Evolutionary conservation across 345 rosid species (phyloP).

Genomic region (Eucalyptus erythrocorys): DNA sequence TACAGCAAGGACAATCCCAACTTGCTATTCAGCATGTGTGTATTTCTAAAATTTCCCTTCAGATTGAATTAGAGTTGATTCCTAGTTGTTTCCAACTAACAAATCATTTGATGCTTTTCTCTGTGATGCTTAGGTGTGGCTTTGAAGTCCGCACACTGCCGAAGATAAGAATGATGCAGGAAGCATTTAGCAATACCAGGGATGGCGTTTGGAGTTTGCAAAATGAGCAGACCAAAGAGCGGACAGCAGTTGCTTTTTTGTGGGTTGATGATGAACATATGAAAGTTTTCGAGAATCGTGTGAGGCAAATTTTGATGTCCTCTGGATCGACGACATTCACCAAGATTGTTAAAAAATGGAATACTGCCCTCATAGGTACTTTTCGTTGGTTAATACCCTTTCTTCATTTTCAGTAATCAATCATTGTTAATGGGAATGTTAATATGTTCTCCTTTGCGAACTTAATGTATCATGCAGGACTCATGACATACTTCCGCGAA

Average conservation of each 20-base stretch:
- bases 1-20: constrained; percentile 99
- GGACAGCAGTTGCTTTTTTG: constrained; percentile 94
- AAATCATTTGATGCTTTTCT: background rate
- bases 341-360: constrained; percentile 98
- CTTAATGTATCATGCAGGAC: constrained; percentile 27
- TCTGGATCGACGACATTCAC: constrained; percentile 98
- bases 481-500: constrained; percentile 99
- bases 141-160: constrained; percentile 97
- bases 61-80: background rate
- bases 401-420: background rate
- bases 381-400: background rate
- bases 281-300: constrained; percentile 99
- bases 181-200: constrained; percentile 92
- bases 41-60: background rate
- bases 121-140: constrained; percentile 56
- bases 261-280: constrained; percentile 97
- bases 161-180: constrained; percentile 98
- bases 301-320: constrained; percentile 98
- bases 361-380: constrained; percentile 91
- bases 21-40: constrained; percentile 98
- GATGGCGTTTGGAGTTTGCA: constrained; percentile 99
- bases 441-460: background rate
- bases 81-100: background rate
- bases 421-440: background rate
- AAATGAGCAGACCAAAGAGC: constrained; percentile 98